Conservation (phyloP, 116 monocot species). For the Trichopus zeylanicus region DNA sequence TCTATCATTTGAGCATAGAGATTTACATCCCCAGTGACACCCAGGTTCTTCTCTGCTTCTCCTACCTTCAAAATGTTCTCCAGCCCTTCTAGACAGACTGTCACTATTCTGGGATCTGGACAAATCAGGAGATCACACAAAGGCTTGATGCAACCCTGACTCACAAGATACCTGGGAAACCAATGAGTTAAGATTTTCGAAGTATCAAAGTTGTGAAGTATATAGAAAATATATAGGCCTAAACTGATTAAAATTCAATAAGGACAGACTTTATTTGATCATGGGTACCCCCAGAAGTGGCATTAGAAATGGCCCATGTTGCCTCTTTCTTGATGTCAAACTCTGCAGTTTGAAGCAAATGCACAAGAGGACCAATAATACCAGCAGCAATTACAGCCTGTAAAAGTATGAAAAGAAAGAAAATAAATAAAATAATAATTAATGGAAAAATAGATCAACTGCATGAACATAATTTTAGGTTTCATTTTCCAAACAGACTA, state of each 20-base stretch:
- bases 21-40: conserved; percentile 35
- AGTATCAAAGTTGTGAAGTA: background rate
- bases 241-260: background rate
- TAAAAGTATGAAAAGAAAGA: background rate
- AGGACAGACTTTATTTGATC: conserved; percentile 36
- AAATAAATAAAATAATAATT: background rate
- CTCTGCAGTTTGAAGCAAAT: conserved; percentile 38
- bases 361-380: conserved; percentile 30
- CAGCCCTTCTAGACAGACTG: conserved; percentile 60
- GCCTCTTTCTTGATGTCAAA: conserved; percentile 52
- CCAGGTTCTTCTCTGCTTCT: conserved; percentile 42
- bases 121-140: conserved; percentile 50
- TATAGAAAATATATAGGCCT: background rate
- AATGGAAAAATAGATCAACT: no score
- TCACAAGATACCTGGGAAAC: conserved; percentile 39
- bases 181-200: background rate
- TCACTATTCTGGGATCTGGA: conserved; percentile 46
- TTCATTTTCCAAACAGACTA: no score
- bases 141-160: conserved; percentile 64
- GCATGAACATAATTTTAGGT: no score
- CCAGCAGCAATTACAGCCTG: conserved; percentile 44
- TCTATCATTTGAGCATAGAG: conserved; percentile 65
- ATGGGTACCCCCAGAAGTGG: conserved; percentile 35
- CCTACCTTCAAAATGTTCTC: conserved; percentile 62
- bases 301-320: conserved; percentile 48